Evolutionary conservation across 2,329 filamentous ascomycete genomes (phyloP).

Genomic region (Beauveria sp.): DNA sequence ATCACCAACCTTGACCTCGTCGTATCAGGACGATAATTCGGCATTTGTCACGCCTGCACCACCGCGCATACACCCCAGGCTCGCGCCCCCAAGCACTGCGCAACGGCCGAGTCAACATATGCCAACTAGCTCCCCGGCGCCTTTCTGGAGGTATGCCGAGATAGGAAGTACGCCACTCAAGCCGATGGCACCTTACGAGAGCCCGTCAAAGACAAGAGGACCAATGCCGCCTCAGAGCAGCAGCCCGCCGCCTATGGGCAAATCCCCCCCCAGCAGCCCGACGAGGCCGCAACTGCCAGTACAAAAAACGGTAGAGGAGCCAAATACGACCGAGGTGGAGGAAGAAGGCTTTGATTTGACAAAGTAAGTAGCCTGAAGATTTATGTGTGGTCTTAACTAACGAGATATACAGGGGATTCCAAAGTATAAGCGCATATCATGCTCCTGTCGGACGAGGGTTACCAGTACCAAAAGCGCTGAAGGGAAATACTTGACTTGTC

Average conservation of each 20-base stretch:
- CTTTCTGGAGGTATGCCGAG: constrained; percentile 83
- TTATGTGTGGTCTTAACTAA: constrained; percentile 15
- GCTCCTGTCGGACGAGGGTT: constrained; percentile 43
- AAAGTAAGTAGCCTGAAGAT: constrained; percentile 36
- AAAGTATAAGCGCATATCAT: constrained; percentile 58
- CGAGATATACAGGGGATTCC: constrained; percentile 44
- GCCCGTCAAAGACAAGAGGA: constrained; percentile 45
- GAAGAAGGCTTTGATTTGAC: constrained; percentile 52
- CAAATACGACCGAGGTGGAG: constrained; percentile 21
- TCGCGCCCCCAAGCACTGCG: constrained; percentile 73
- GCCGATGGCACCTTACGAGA: constrained; percentile 44
- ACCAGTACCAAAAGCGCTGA: constrained; percentile 34
- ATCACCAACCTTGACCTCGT: constrained; percentile 55
- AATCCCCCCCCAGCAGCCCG: constrained; percentile 47
- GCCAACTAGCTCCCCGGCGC: constrained; percentile 76
- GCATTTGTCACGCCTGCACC: constrained; percentile 67
- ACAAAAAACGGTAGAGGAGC: constrained; percentile 20
- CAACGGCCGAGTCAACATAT: constrained; percentile 79
- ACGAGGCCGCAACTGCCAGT: constrained; percentile 31
- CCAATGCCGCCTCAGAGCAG: constrained; percentile 45
- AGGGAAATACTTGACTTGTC: constrained; percentile 23
- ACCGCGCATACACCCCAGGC: constrained; percentile 62
- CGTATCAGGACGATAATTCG: constrained; percentile 51
- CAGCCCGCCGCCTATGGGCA: constrained; percentile 44
- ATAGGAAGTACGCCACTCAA: constrained; percentile 64